Conservation (phyloP, 768 basidiomycete genomes). For the Crepidotus variabilis region DNA sequence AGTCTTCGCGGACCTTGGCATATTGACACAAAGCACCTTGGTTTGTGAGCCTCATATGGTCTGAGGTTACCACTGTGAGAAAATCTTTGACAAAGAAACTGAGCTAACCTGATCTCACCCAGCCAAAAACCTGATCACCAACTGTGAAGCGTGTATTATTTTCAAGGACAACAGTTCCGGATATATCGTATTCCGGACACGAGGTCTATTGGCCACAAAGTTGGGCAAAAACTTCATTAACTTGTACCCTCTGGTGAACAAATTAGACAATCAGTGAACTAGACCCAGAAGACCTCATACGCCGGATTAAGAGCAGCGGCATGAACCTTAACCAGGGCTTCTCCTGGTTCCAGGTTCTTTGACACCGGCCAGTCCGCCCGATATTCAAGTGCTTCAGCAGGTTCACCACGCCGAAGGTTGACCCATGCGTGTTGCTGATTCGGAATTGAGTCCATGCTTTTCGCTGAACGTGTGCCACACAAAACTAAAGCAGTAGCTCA, state of each 20-base stretch:
- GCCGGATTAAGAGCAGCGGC: conserved; percentile 64
- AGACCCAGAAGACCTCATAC: conserved; percentile 28
- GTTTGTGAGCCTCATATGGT: conserved; percentile 27
- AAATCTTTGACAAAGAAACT: too few species aligned
- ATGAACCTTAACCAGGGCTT: conserved; percentile 33
- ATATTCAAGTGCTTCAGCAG: conserved; percentile 27
- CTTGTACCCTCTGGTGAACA: conserved; percentile 52
- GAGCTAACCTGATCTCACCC: conserved; percentile 29
- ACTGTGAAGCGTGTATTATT: conserved; percentile 47
- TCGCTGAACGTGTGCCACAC: too few species aligned
- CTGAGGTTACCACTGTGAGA: not conserved
- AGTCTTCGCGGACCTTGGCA: conserved; percentile 35
- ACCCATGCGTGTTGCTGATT: conserved; percentile 37
- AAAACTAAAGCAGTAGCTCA: too few species aligned
- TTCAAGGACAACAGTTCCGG: conserved; percentile 57
- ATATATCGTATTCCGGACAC: conserved; percentile 57
- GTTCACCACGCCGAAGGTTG: conserved; percentile 27
- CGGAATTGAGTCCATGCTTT: conserved; percentile 18
- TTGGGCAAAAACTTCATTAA: conserved; percentile 46
- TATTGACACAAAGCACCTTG: conserved; percentile 64
- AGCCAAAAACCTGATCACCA: conserved; percentile 68
- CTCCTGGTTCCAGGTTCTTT: conserved; percentile 25
- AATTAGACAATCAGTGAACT: not conserved
- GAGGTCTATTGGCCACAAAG: conserved; percentile 43
- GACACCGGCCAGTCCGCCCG: conserved; percentile 34